A percentile compares a stretch with the other conserved stretches of the same genome.
phyloP scores from a whole-genome alignment of 495 filamentous ascomycete species.

The Paragyromitra xinjiangensis region DNA sequence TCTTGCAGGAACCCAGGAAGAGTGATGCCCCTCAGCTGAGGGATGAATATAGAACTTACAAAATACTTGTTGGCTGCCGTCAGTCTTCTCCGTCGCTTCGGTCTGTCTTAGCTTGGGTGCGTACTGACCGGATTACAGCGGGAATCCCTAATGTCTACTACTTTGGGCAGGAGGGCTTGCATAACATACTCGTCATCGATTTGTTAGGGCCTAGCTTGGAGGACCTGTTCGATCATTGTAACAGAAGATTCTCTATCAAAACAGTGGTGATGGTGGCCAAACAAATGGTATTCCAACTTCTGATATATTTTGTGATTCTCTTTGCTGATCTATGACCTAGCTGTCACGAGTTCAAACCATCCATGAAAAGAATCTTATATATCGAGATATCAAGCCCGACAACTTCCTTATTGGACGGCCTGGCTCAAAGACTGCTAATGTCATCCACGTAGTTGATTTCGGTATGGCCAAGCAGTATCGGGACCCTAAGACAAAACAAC shows the following conservation, averaged over 20 bases:
- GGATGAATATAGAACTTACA: slow-evolving; percentile 99
- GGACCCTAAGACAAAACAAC: slow-evolving; percentile 98
- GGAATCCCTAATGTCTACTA: slow-evolving; percentile 99
- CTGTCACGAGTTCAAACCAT: slow-evolving; percentile 98
- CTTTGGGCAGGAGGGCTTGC: slow-evolving; percentile 97
- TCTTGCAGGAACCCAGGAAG: slow-evolving; percentile 87
- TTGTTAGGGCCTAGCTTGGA: slow-evolving; percentile 95
- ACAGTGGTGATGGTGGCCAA: slow-evolving; percentile 99
- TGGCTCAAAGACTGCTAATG: slow-evolving; percentile 89
- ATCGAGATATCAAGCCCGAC: slow-evolving; percentile 99
- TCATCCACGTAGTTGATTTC: slow-evolving; percentile 99
- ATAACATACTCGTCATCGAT: slow-evolving; percentile 99
- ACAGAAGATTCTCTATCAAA: slow-evolving; percentile 92
- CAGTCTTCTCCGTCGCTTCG: slow-evolving; percentile 64
- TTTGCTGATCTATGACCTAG: slow-evolving; percentile 60
- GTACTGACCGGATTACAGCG: slow-evolving; percentile 65
- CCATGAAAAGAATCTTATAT: slow-evolving; percentile 99
- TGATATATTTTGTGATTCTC: background rate
- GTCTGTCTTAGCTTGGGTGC: slow-evolving; percentile 41
- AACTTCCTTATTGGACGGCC: slow-evolving; percentile 99
- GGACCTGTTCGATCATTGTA: slow-evolving; percentile 98
- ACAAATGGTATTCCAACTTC: slow-evolving; percentile 77
- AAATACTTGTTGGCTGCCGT: slow-evolving; percentile 99
- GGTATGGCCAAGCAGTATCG: slow-evolving; percentile 99
- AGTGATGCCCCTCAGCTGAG: slow-evolving; percentile 97